Conservation (phyloP, 1,139 yeast species). For the Yamadazyma pseudoaaseri region DNA sequence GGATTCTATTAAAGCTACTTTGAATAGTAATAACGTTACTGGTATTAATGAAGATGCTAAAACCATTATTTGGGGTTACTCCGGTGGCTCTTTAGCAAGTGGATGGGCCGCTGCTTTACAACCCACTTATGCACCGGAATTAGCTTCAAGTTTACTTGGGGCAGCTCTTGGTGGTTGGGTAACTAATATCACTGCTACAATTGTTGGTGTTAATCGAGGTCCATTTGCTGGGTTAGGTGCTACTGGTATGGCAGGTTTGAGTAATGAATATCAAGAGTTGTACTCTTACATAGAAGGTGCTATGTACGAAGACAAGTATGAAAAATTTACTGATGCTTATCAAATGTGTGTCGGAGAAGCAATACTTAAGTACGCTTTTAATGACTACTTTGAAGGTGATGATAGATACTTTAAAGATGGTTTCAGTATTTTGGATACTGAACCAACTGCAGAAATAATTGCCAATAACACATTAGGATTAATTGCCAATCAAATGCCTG, state of each 20-base stretch:
- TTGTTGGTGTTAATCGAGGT: slow-evolving; percentile 23
- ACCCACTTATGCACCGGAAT: slow-evolving; percentile 32
- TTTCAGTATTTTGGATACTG: slow-evolving; percentile 15
- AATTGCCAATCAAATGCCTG: slow-evolving; percentile 19
- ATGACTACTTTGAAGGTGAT: slow-evolving; percentile 17
- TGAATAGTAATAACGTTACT: slow-evolving; percentile 21
- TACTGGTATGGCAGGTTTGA: slow-evolving; percentile 27
- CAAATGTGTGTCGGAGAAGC: slow-evolving; percentile 16
- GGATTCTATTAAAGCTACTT: slow-evolving; percentile 27
- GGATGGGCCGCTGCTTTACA: slow-evolving; percentile 35
- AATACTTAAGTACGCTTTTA: slow-evolving; percentile 13
- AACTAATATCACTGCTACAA: slow-evolving; percentile 25
- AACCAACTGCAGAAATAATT: slow-evolving; percentile 15
- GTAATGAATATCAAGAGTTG: slow-evolving; percentile 26
- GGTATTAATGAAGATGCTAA: slow-evolving; percentile 22
- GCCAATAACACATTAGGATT: slow-evolving; percentile 23
- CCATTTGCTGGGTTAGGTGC: slow-evolving; percentile 29
- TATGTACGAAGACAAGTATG: slow-evolving; percentile 14
- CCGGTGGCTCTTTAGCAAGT: slow-evolving; percentile 35
- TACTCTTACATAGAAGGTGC: slow-evolving; percentile 8
- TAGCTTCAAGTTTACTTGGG: slow-evolving; percentile 23
- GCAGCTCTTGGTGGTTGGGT: slow-evolving; percentile 37
- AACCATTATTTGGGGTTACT: slow-evolving; percentile 33
- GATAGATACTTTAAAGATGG: slow-evolving; percentile 18
- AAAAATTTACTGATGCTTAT: slow-evolving; percentile 15